Evolutionary conservation across 2,329 filamentous ascomycete species (phyloP).

Genomic region (Hypomyces perniciosus): DNA sequence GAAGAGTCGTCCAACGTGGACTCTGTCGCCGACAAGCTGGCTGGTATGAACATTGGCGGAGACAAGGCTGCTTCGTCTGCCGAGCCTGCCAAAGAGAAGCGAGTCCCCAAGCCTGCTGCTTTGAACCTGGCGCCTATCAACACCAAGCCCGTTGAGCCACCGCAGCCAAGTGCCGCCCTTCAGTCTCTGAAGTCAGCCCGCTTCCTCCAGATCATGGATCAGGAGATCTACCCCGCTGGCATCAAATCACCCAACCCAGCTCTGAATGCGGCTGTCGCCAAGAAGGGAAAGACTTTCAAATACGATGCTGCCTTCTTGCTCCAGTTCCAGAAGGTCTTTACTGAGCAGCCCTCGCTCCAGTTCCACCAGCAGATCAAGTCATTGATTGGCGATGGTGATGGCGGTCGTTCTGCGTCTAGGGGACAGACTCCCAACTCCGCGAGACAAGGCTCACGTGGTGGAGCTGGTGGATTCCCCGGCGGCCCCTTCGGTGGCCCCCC

Average conservation of each 20-base stretch:
- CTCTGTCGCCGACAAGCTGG: constrained; percentile 43
- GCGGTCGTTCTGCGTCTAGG: constrained; percentile 52
- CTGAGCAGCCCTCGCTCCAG: constrained; percentile 89
- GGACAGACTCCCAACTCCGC: constrained; percentile 51
- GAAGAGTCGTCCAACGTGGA: constrained; percentile 31
- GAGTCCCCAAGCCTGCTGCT: constrained; percentile 67
- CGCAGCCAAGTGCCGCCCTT: constrained; percentile 88
- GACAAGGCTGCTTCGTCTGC: constrained; percentile 37
- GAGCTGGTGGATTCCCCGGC: constrained; percentile 53
- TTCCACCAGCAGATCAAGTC: constrained; percentile 88
- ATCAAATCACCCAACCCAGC: constrained; percentile 89
- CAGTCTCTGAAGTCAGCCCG: constrained; percentile 89
- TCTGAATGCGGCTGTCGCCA: constrained; percentile 71
- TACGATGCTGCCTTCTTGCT: constrained; percentile 94
- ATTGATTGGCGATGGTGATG: constrained; percentile 72
- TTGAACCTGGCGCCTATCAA: constrained; percentile 81
- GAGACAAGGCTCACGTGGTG: constrained; percentile 47
- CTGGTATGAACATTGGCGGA: constrained; percentile 42
- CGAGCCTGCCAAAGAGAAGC: constrained; percentile 57
- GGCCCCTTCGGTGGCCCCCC: constrained; percentile 57
- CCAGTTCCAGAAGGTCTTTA: constrained; percentile 94
- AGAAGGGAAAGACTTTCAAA: constrained; percentile 79
- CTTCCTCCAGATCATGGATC: constrained; percentile 73
- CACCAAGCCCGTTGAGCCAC: constrained; percentile 79
- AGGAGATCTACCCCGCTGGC: constrained; percentile 74